phyloP scores from a whole-genome alignment of 768 basidiomycete genomes.

The Termitomyces sp. region DNA sequence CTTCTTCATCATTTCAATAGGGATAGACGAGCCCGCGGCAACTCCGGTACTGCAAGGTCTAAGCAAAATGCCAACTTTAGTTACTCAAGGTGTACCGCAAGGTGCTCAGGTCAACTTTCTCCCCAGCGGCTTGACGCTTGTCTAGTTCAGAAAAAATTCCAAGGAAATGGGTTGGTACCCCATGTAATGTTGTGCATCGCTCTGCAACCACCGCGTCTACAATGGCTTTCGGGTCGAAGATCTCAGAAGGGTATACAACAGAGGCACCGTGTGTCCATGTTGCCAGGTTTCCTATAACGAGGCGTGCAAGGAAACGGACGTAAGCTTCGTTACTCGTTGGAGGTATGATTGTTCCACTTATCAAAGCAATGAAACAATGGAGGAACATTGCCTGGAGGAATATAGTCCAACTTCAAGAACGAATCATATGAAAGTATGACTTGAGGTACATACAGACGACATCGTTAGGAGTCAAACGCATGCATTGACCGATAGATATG shows the following conservation, averaged over 20 bases:
- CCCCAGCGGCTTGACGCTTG: conserved; percentile 40
- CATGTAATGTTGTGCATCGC: conserved; percentile 73
- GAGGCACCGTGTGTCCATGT: conserved; percentile 71
- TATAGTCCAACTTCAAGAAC: neutral
- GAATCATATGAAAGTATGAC: neutral
- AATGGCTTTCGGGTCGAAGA: conserved; percentile 57
- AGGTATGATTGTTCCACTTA: conserved; percentile 40
- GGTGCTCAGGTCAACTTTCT: conserved; percentile 39
- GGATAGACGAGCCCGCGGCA: conserved; percentile 74
- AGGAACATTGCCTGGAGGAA: conserved; percentile 64
- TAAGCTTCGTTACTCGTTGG: neutral
- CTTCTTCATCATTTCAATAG: conserved; percentile 73
- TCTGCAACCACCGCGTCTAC: conserved; percentile 68
- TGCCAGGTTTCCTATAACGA: conserved; percentile 77
- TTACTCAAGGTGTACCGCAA: conserved; percentile 43
- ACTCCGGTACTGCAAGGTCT: conserved; percentile 56
- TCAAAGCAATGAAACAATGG: conserved; percentile 89
- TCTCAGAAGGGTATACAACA: conserved; percentile 69
- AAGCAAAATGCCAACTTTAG: neutral
- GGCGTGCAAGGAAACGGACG: conserved; percentile 37
- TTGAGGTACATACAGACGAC: conserved; percentile 50
- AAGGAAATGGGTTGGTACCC: conserved; percentile 83
- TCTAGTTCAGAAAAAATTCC: conserved; percentile 68
- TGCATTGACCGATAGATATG: conserved; percentile 62
- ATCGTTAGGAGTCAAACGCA: conserved; percentile 63